phyloP scores from a whole-genome alignment of 768 basidiomycete species.

The Naganishia vishniacii region DNA sequence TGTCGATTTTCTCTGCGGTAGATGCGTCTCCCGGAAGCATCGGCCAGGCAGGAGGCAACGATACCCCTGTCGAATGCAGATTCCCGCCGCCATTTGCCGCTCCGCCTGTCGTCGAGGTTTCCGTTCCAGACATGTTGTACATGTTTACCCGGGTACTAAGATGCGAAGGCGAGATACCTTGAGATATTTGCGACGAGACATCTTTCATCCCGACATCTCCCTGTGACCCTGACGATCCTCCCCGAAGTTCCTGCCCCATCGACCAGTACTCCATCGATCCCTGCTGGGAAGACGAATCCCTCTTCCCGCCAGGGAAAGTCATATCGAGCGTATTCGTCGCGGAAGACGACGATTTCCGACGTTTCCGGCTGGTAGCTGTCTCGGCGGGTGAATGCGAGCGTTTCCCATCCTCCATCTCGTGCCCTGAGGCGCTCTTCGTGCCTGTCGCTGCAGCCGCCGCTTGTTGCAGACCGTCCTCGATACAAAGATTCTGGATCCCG shows the following conservation, averaged over 20 bases:
- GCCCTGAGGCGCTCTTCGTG: not conserved
- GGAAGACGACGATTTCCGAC: constrained; percentile 3
- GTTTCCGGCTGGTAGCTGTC: not conserved
- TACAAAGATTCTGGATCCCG: constrained; percentile 90
- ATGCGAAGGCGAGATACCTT: constrained; percentile 3
- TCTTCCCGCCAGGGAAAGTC: not conserved
- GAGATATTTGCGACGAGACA: not conserved
- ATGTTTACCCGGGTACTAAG: constrained; percentile 1
- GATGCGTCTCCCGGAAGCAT: constrained; percentile 33
- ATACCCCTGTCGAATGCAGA: constrained; percentile 34
- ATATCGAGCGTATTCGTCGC: not conserved
- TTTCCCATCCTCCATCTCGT: constrained; percentile 21
- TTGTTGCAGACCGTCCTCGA: constrained; percentile 59
- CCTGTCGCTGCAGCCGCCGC: not conserved
- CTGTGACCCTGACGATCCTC: constrained; percentile 29
- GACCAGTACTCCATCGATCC: constrained; percentile 10
- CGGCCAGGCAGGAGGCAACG: constrained; percentile 43
- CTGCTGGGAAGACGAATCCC: not conserved
- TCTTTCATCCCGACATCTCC: constrained; percentile 30
- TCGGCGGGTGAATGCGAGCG: constrained; percentile 19
- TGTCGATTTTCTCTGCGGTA: constrained; percentile 13
- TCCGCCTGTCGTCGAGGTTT: constrained; percentile 6
- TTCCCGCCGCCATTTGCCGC: too few relatives aligned
- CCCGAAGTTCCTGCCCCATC: constrained; percentile 20
- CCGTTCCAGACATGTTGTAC: constrained; percentile 11